Base-by-base conservation (phyloP, 345 rosid species). In the Anacardium occidentale region DNA sequence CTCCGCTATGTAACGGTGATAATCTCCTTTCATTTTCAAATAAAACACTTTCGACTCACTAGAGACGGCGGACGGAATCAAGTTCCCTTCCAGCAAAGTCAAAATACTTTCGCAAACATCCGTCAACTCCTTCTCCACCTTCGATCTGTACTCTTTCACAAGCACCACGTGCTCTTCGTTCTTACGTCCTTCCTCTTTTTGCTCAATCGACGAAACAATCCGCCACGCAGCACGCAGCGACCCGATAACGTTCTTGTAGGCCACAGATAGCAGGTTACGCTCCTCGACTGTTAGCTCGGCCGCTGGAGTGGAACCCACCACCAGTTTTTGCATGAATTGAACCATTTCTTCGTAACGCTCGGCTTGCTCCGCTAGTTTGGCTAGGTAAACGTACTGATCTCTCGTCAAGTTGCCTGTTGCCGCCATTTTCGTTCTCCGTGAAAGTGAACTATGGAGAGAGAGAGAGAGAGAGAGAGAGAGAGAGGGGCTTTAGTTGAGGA, bases 301-400 rank as follows among this genome's bases (percentile, higher is more conserved):
- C 13, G 90, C 81, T 0, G 98, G 97, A 7, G 98, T 94, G 21
- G 91, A 77, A 62, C 84, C 87, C 24, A 85, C 72, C n/a, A 92
- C 98, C 40, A 94, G 89, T 79, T 84, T 82, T 58, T 94, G 87
- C 98, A 94, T 94, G 91, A 89, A 94, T 76, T 85, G 82, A 48
- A 94, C 96, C 98, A 94, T 94, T 88, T 94, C 98, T 50, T 94
- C 98, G 69, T 94, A 94, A 8, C 98, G 96, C 81, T 94, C 98
- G 15, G 98, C 98, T 65, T 94, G 98, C 85, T 94, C 98, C 48
- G 98, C 95, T 5, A 94, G 89, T 78, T 94, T 94, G 11, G 98
- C 96, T 24, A 91, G 85, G 91, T 94, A 94, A 42, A 94, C 93
- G 62, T 89, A 94, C 78, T 91, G 98, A 18, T 92, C 97, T 77